Evolutionary conservation across 2,329 filamentous ascomycete species (phyloP).

Genomic region (Aureobasidium melanogenum): DNA sequence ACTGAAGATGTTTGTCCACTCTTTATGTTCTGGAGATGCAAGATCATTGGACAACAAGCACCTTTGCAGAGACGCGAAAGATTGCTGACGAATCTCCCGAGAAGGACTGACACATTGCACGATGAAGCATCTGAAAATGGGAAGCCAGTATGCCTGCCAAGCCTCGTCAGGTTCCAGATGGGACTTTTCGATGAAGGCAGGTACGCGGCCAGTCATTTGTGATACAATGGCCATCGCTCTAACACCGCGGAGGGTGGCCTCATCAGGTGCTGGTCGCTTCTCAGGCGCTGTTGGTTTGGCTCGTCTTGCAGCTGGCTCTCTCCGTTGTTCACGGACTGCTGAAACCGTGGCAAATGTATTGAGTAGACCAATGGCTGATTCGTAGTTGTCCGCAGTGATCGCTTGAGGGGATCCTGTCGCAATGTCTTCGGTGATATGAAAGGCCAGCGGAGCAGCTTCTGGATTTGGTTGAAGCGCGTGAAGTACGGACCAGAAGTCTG

Average conservation of each 20-base stretch:
- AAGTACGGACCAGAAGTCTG: slow-evolving; percentile 92
- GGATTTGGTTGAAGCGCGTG: slow-evolving; percentile 59
- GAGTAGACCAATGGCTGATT: slow-evolving; percentile 71
- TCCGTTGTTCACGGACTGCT: slow-evolving; percentile 59
- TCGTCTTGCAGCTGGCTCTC: slow-evolving; percentile 19
- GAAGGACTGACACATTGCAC: slow-evolving; percentile 91
- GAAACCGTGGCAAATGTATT: slow-evolving; percentile 85
- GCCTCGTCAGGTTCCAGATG: slow-evolving; percentile 68
- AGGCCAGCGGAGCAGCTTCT: slow-evolving; percentile 68
- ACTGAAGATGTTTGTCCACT: slow-evolving; percentile 88
- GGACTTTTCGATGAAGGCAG: slow-evolving; percentile 81
- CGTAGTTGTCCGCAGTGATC: slow-evolving; percentile 92
- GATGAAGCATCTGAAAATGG: slow-evolving; percentile 81
- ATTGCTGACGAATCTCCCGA: slow-evolving; percentile 81
- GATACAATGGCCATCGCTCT: slow-evolving; percentile 77
- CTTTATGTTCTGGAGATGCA: slow-evolving; percentile 69
- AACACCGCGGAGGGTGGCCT: slow-evolving; percentile 68
- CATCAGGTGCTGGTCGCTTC: slow-evolving; percentile 34
- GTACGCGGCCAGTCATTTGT: slow-evolving; percentile 70
- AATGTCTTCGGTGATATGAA: slow-evolving; percentile 75
- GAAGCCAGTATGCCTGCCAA: slow-evolving; percentile 97
- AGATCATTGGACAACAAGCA: slow-evolving; percentile 78
- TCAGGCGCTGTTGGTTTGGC: slow-evolving; percentile 44
- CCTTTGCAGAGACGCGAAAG: slow-evolving; percentile 77
- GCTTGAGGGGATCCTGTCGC: slow-evolving; percentile 64